Base-by-base conservation (phyloP, 1,139 yeast species). In the Taiozyma sp. region DNA sequence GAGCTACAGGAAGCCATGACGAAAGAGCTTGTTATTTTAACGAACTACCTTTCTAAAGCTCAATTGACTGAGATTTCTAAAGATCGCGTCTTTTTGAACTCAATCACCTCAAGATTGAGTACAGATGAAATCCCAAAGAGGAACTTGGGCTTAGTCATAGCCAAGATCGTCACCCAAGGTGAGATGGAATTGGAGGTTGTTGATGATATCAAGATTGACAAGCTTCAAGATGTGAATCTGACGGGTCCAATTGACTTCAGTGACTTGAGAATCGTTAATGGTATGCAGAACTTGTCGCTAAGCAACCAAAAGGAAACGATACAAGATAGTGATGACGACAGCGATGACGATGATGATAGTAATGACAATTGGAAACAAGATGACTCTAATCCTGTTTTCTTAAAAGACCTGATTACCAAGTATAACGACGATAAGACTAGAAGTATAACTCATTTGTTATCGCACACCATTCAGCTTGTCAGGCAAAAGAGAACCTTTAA, bases 131-230 rank as follows among this genome's bases (percentile, higher is more conserved):
- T 42, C 3, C 41, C 44, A 2, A 47, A 65, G 3, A 60, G 75
- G 47, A 69, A 66, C 47, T 54, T 70, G 6, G 71, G 73, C 1
- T 69, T 73, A 69, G 64, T 60, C 51, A 56, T 73, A 16, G 74
- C 74, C 4, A 72, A 69, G 48, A 49, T 53, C 3, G 51, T 70
- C 3, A 62, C 72, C 0, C 56, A 61, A 39, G 64, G 64, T 19
- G 64, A 61, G 43, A 50, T 71, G 9, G 53, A 66, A 28, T 65
- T 65, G 48, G 68, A 67, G 3, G 62, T 68, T 47, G 58, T 58
- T 8, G 65, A 64, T 46, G 57, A 53, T 11, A 62, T 69, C 1
- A 48, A 45, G 1, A 50, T 64, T 3, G 63, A 64, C 2, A 51
- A 52, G 6, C 41, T 64, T 1, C 39, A 51, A 0, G 21, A 28